These are phyloP conservation scores for Leishmania martiniquensis DNA, from an alignment of 208 protist genomes.

Conservation along the genomic window DNA sequence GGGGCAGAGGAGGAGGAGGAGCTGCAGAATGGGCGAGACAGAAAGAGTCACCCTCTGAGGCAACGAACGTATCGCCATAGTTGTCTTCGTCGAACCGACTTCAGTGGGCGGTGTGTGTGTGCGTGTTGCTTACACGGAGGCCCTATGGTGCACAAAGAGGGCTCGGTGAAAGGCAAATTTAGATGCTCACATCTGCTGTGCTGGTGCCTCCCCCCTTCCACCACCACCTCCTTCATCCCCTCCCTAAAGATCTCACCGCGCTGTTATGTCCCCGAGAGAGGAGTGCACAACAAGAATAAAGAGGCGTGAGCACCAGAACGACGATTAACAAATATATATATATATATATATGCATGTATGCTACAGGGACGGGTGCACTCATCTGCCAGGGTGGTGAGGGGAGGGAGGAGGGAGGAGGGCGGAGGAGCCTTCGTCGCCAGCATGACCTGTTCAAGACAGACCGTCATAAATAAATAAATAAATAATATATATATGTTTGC, in stretches of 20 bases:
- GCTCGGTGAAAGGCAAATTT: no score
- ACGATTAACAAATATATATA: neutral
- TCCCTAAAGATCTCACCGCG: neutral
- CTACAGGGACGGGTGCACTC: no score
- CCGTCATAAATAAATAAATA: no score
- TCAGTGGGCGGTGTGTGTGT: neutral
- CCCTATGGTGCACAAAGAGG: neutral
- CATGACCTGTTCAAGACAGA: no score
- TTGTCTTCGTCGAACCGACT: no score
- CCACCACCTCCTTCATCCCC: no score
- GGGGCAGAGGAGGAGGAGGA: neutral
- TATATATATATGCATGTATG: neutral
- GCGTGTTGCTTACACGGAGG: neutral
- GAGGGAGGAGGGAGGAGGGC: no score
- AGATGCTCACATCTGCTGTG: neutral
- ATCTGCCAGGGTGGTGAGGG: no score
- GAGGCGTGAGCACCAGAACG: neutral
- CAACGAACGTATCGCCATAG: no score
- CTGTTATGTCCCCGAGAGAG: neutral
- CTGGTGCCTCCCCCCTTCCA: neutral
- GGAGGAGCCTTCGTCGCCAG: no score
- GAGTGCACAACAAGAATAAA: neutral
- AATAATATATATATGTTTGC: no score
- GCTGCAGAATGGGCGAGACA: neutral
- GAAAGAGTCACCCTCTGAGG: neutral